phyloP scores from a whole-genome alignment of 1,284 basidiomycete species.

The Trichosporon asahii region DNA sequence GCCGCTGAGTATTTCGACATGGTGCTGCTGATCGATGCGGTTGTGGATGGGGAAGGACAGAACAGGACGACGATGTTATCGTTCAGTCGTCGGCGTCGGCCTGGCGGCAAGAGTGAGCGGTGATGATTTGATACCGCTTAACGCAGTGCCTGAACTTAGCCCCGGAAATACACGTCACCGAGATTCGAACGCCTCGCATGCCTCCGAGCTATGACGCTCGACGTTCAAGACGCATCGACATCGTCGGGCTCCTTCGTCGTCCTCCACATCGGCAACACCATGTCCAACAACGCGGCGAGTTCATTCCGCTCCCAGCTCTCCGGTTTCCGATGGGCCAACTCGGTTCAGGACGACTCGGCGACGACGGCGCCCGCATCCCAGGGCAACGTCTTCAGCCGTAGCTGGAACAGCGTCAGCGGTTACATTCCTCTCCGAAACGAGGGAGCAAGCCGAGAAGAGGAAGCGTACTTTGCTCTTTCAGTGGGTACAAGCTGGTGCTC shows the following conservation, averaged over 20 bases:
- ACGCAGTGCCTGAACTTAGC: not conserved
- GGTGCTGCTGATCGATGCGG: not conserved
- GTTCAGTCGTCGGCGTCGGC: not conserved
- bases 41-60: constrained; percentile 11
- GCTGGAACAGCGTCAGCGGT: constrained; percentile 59
- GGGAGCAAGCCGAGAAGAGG: constrained; percentile 87
- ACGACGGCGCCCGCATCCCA: constrained; percentile 52
- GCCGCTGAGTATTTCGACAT: constrained; percentile 27
- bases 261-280: constrained; percentile 14
- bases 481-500: constrained; percentile 52
- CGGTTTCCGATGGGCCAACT: constrained; percentile 78
- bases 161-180: not conserved
- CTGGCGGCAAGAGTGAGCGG: not conserved
- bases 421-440: constrained; percentile 84
- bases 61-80: not conserved
- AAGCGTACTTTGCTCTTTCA: constrained; percentile 92
- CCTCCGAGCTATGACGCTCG: constrained; percentile 4
- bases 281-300: constrained; percentile 38
- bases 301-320: constrained; percentile 50
- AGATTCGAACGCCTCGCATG: not conserved
- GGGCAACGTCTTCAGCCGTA: constrained; percentile 56
- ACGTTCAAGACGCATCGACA: not conserved
- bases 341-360: constrained; percentile 68
- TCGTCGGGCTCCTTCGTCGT: not conserved
- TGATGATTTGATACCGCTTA: constrained; percentile 2